These are phyloP conservation scores for Vinca major DNA, from an alignment of 305 asterid genomes.

Conservation along the genomic window DNA sequence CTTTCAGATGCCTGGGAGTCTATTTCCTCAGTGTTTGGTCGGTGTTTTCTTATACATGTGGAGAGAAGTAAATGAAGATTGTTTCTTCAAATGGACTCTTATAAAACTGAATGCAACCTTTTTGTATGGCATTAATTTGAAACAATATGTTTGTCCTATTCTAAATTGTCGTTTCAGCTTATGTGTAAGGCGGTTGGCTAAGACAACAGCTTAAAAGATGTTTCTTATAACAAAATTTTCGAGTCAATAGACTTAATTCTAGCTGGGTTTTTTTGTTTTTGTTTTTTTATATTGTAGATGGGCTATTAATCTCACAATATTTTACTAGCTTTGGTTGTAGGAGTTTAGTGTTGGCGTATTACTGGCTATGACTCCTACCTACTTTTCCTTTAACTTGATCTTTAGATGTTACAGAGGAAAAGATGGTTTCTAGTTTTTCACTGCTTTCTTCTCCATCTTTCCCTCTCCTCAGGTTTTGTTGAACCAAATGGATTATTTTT, in stretches of 20 bases:
- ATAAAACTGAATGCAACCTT: background rate
- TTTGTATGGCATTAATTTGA: background rate
- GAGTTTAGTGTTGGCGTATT: background rate
- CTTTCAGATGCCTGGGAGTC: background rate
- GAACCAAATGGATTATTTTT: slow-evolving; percentile 14
- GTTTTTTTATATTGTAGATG: no score
- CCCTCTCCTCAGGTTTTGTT: background rate
- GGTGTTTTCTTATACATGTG: background rate
- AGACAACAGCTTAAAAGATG: background rate
- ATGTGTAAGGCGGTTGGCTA: background rate
- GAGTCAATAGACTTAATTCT: background rate
- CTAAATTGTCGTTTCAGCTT: background rate
- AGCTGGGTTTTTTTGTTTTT: no score
- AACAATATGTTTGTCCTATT: slow-evolving; percentile 5
- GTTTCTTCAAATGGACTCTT: background rate
- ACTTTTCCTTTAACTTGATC: background rate
- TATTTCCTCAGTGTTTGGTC: background rate
- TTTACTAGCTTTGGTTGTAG: background rate
- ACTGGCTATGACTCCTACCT: background rate
- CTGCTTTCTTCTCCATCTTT: background rate
- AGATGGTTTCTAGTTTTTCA: background rate
- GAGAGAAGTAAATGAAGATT: background rate
- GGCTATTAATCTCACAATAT: background rate
- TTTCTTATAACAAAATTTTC: no score
- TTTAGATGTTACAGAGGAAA: background rate